A percentile compares a stretch with the other conserved stretches of the same genome.
These are phyloP conservation scores for Trichothecium sympodiale DNA, from an alignment of 2,329 filamentous ascomycete species.

Conservation along the genomic window DNA sequence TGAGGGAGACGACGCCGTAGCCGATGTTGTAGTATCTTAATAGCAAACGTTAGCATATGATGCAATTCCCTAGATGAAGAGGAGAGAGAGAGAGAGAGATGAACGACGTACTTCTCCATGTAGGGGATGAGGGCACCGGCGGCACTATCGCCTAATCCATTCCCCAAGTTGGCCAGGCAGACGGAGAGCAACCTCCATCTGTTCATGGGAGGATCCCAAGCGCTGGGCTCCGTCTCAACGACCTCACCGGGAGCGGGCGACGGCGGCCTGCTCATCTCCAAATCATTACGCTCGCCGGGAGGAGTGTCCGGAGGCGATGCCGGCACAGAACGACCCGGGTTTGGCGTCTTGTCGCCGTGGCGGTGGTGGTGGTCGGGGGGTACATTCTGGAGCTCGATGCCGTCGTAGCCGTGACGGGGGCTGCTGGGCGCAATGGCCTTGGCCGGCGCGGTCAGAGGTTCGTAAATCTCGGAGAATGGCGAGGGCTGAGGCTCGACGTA, in stretches of 20 bases:
- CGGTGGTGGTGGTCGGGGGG: too few relatives aligned
- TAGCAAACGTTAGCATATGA: constrained; percentile 2
- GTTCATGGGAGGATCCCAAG: constrained; percentile 55
- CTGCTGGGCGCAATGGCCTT: too few relatives aligned
- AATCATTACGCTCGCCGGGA: constrained; percentile 12
- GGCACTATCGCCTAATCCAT: constrained; percentile 64
- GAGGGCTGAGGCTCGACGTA: too few relatives aligned
- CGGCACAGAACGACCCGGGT: neutral
- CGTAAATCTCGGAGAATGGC: too few relatives aligned
- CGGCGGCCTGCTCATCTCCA: constrained; percentile 44
- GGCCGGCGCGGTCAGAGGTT: too few relatives aligned
- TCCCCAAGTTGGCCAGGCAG: constrained; percentile 55
- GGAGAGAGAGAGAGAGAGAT: neutral
- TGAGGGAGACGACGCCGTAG: constrained; percentile 68
- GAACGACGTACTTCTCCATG: constrained; percentile 47
- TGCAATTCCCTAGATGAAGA: neutral
- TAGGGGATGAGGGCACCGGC: constrained; percentile 73
- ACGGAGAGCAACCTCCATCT: constrained; percentile 54
- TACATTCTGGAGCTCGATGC: too few relatives aligned
- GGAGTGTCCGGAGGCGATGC: constrained; percentile 7
- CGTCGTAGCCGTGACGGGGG: too few relatives aligned
- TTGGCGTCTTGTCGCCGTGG: too few relatives aligned
- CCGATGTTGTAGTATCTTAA: constrained; percentile 57
- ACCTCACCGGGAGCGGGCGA: constrained; percentile 27
- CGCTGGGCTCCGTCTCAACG: constrained; percentile 40